These are phyloP conservation scores for Leucaena leucocephala DNA, from an alignment of 306 rosid species.

Conservation along the genomic window DNA sequence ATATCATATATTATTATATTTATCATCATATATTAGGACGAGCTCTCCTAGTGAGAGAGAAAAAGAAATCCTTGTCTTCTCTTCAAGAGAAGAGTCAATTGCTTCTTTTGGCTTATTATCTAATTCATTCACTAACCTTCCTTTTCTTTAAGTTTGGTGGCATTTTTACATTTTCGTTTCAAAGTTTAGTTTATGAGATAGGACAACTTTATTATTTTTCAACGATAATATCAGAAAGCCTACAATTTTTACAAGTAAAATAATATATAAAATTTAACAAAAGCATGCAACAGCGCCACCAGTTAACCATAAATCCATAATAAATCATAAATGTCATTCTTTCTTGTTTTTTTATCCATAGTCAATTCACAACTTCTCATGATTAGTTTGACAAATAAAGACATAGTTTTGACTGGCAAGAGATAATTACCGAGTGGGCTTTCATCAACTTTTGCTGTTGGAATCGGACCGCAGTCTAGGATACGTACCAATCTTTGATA, in stretches of 20 bases:
- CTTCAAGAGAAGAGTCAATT: too few relatives aligned
- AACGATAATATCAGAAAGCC: too few relatives aligned
- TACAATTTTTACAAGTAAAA: too few relatives aligned
- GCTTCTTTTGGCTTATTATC: too few relatives aligned
- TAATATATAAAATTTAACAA: background rate
- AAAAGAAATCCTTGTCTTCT: too few relatives aligned
- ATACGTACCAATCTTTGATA: constrained; percentile 3
- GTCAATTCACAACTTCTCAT: background rate
- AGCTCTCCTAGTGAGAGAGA: too few relatives aligned
- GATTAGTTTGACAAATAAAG: background rate
- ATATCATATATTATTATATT: background rate
- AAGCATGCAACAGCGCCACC: background rate
- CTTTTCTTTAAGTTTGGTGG: too few relatives aligned
- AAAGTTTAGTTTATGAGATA: too few relatives aligned
- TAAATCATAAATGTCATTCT: background rate
- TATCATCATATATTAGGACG: background rate
- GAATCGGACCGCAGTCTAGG: constrained; percentile 6
- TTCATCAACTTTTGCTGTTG: constrained; percentile 5
- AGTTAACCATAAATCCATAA: background rate
- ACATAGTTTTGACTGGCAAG: background rate
- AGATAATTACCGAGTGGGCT: background rate
- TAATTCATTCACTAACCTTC: too few relatives aligned
- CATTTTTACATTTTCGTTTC: too few relatives aligned
- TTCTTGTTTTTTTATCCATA: background rate
- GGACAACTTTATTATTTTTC: too few relatives aligned